Evolutionary conservation across 305 asterid genomes (phyloP), one percentile per base, ranked within the genome.

Genomic region (Fraxinus angustifolia): DNA sequence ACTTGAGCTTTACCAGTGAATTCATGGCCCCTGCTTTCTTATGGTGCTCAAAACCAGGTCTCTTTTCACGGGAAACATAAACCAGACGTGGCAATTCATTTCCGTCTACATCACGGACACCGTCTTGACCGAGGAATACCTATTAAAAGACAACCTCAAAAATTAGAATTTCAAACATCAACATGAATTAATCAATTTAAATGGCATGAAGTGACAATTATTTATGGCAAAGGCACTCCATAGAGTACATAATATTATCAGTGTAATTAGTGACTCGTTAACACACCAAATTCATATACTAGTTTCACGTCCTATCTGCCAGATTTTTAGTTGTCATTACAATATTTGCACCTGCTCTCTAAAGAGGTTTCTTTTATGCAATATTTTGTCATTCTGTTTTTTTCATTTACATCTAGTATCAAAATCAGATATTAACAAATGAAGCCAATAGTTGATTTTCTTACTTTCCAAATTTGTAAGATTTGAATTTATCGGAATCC

Each of bases 1-100:
- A 79, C 6, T 60, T 33, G 60, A 34, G 3, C 40, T 77, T 88
- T 83, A 94, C 98, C 96, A 94, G 87, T 26, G 98, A 82, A 91
- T 94, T 94, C 98, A 94, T 94, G 65, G 98, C 97, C 80, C 97
- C 98, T 21, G 97, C 97, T 86, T 92, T 93, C 89, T 91, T 92
- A 83, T 92, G 97, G 88, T 93, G 97, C 85, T 94, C 94, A 33
- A 94, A 92, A 19, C 97, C 94, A 38, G 92, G 97, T 84, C 97
- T 90, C 90, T 94, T 92, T 86, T 91, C 98, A 88, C 96, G 97
- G 77, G 97, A 94, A 80, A 94, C 97, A 42, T 94, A 92, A 58
- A 91, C 91, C 81, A 94, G 83, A 19, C 86, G 89, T 81, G 97
- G 97, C 79, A 93, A 88, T 75, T 23, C 87, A 76, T 90, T 87